Percentiles rank a stretch among this genome's conserved stretches.
These are phyloP conservation scores for Rehmannia glutinosa DNA, from an alignment of 257 asterid genomes.

Conservation along the genomic window DNA sequence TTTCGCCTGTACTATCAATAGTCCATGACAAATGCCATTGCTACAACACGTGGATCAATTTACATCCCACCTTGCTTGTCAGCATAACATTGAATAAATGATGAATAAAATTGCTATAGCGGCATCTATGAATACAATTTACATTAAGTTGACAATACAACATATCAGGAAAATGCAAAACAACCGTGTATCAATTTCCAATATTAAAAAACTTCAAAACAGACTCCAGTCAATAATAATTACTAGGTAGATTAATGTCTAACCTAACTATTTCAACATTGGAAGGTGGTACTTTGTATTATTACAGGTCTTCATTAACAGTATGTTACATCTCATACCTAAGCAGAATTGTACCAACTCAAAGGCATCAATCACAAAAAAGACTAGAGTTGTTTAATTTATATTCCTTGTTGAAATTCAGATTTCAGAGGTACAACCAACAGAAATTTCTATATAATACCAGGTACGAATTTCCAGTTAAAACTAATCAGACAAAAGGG, in stretches of 20 bases:
- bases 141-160: not conserved
- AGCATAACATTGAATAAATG: not conserved
- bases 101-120: not conserved
- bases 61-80: not conserved
- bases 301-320: not conserved
- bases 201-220: not conserved
- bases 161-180: not conserved
- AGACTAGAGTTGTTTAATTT: not conserved
- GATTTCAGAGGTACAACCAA: not conserved
- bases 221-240: not conserved
- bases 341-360: not conserved
- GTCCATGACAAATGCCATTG: not conserved
- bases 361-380: not conserved
- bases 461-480: not conserved
- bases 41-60: not conserved
- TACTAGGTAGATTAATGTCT: not conserved
- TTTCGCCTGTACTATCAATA: not conserved
- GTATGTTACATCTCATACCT: not conserved
- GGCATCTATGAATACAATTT: constrained; percentile 3
- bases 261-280: not conserved
- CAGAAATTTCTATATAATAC: not conserved
- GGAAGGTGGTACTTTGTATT: not conserved
- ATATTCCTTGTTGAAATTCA: too few species aligned
- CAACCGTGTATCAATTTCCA: not conserved
- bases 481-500: not conserved